Evolutionary conservation across 768 basidiomycete genomes (phyloP).

Genomic region (Candolleomyces eurysporus): DNA sequence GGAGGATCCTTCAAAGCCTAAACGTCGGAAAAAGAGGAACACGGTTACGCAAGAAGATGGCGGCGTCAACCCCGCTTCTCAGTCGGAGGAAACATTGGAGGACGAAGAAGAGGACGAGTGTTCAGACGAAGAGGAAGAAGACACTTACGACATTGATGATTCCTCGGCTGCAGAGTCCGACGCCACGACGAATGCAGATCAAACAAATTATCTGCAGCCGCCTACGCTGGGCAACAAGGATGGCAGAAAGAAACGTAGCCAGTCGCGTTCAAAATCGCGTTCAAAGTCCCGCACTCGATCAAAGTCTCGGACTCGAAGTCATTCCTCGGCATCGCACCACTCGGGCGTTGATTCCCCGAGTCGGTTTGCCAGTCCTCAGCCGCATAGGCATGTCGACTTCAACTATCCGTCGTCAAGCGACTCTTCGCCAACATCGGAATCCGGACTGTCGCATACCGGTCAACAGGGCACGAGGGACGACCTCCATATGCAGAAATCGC

Average conservation of each 20-base stretch:
- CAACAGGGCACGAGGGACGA: conserved; percentile 35
- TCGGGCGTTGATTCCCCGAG: conserved; percentile 67
- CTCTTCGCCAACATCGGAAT: conserved; percentile 38
- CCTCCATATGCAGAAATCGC: conserved; percentile 23
- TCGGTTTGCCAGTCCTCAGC: conserved; percentile 54
- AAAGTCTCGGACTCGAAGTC: conserved; percentile 44
- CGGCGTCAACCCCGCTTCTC: neutral
- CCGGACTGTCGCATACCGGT: conserved; percentile 19
- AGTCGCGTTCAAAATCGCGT: conserved; percentile 36
- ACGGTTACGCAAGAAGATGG: conserved; percentile 11
- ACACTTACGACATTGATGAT: conserved; percentile 93
- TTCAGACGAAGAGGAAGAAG: conserved; percentile 52
- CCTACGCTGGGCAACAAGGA: neutral
- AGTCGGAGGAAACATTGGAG: conserved; percentile 32
- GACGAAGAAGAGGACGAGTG: conserved; percentile 51
- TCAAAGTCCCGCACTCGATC: conserved; percentile 15
- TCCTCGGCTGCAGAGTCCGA: conserved; percentile 48
- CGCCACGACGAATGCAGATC: conserved; percentile 14
- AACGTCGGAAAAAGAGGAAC: conserved; percentile 20
- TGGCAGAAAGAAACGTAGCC: conserved; percentile 9
- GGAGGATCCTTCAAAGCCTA: conserved; percentile 60
- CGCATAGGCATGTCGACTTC: conserved; percentile 55
- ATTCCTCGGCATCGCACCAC: conserved; percentile 33
- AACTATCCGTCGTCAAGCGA: conserved; percentile 32
- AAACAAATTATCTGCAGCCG: conserved; percentile 17